A percentile compares a stretch with the other conserved stretches of the same genome.
Evolutionary conservation across 2,329 filamentous ascomycete species (phyloP).

Genomic region (Aspergillus glaucus): DNA sequence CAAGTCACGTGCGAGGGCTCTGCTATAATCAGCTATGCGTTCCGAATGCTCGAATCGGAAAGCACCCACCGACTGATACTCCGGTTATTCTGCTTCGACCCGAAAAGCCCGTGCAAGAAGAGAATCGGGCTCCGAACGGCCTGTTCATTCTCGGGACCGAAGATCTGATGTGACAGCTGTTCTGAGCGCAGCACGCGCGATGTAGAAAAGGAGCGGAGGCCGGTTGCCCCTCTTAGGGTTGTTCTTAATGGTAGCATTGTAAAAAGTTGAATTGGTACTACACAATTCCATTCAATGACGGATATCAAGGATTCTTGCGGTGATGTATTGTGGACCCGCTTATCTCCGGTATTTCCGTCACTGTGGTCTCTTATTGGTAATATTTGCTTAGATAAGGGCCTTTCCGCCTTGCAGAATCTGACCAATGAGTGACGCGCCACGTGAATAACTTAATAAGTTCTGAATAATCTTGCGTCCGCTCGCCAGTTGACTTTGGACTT

Average conservation of each 20-base stretch:
- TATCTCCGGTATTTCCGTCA: neutral
- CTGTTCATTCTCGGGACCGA: constrained; percentile 29
- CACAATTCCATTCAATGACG: too few relatives aligned
- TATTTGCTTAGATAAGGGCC: too few relatives aligned
- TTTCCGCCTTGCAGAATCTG: too few relatives aligned
- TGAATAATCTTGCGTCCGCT: neutral
- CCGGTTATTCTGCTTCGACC: constrained; percentile 91
- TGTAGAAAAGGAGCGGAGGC: constrained; percentile 28
- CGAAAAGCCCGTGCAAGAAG: constrained; percentile 88
- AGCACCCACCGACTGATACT: constrained; percentile 69
- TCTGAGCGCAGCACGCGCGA: constrained; percentile 20
- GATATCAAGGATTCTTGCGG: too few relatives aligned
- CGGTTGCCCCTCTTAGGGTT: constrained; percentile 7
- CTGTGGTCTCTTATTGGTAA: neutral
- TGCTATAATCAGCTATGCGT: neutral
- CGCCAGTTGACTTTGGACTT: neutral
- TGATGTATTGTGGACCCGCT: neutral
- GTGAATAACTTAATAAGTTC: neutral
- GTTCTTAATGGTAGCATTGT: constrained; percentile 9
- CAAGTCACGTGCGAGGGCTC: constrained; percentile 73
- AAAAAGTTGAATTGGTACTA: constrained; percentile 2
- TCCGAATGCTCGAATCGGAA: too few relatives aligned
- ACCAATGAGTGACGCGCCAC: neutral
- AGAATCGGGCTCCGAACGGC: constrained; percentile 58
- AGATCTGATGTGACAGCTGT: constrained; percentile 32